Base-by-base conservation (phyloP, 345 rosid species). In the Populus euphratica region DNA sequence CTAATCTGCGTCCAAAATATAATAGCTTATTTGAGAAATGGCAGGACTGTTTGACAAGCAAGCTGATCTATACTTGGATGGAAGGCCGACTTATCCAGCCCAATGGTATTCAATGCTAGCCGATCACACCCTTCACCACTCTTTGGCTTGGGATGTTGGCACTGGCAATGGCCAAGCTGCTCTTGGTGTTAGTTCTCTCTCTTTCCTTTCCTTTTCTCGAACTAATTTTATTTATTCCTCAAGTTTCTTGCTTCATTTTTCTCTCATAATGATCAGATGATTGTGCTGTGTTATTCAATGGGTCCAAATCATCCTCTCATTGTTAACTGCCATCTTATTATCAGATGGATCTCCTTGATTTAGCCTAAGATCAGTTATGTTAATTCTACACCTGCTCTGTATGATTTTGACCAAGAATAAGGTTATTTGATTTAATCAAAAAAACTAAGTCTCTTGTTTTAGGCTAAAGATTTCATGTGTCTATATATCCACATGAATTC, bases 101-200 rank as follows among this genome's bases (percentile, higher is more conserved):
- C 79, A 84, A 7, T 89, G 92, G 93, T 91, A 83, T 82, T 85
- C 88, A 0, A 86, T 83, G 91, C 89, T 91, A 31, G 86, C 92
- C 23, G 70, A 64, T 66, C 85, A 74, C 84, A 86, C 86, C 65
- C 76, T 65, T 68, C 86, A 69, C 75, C 93, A 84, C 76, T 69
- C 77, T 50, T 80, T 87, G 61, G 93, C 97, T 59, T 88, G 90
- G 90, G 93, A 93, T 74, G 91, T 80, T 31, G 94, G 91, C 83
- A 87, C 91, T 17, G 89, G 95, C 77, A 90, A 86, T 65, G 95
- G 95, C 69, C 95, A 91, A 83, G 97, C 94, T 6, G 86, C 94
- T 76, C 69, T 85, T 66, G 84, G 86, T 67, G 94, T 90, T 12
- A 77, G 86, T 81, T 52, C 64, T 72, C 39, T 74, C 54, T 23